Evolutionary conservation across 2,329 filamentous ascomycete genomes (phyloP).

Genomic region (Leptographium galeiforme): DNA sequence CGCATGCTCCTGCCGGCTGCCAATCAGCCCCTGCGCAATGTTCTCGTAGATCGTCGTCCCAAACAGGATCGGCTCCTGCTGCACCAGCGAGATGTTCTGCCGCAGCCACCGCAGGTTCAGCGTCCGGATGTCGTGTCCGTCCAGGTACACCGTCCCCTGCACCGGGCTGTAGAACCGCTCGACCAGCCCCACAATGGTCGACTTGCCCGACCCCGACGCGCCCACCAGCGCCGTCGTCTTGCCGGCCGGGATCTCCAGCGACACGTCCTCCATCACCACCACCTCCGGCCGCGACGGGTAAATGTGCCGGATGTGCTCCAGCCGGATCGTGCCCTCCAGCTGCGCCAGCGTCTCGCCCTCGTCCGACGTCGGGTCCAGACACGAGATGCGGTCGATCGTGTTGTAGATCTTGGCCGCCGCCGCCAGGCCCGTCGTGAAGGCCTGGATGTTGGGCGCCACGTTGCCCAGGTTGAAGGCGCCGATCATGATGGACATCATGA

Average conservation of each 20-base stretch:
- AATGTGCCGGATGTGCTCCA: constrained; percentile 77
- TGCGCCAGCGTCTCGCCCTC: constrained; percentile 51
- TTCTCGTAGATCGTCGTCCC: constrained; percentile 80
- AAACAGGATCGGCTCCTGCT: constrained; percentile 86
- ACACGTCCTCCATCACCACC: constrained; percentile 74
- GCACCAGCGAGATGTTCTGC: constrained; percentile 83
- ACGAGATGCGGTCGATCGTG: constrained; percentile 80
- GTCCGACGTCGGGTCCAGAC: constrained; percentile 62
- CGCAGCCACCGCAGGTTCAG: constrained; percentile 85
- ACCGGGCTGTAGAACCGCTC: constrained; percentile 93
- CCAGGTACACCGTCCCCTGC: constrained; percentile 62
- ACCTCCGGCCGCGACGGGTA: constrained; percentile 91
- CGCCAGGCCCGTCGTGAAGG: constrained; percentile 70
- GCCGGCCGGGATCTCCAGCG: constrained; percentile 66
- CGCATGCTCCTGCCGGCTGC: constrained; percentile 60
- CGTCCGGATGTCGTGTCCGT: constrained; percentile 67
- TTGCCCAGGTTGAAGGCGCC: constrained; percentile 86
- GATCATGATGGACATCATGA: constrained; percentile 83
- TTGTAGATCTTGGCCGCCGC: constrained; percentile 86
- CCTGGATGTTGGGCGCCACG: constrained; percentile 71
- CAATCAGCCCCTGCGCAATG: constrained; percentile 81
- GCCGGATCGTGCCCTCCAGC: constrained; percentile 67
- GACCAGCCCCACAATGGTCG: constrained; percentile 82
- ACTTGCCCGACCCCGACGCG: constrained; percentile 88
- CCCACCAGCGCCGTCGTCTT: constrained; percentile 91